Base-by-base conservation (phyloP, 2,329 filamentous ascomycete genomes). In the Pyricularia grisea region DNA sequence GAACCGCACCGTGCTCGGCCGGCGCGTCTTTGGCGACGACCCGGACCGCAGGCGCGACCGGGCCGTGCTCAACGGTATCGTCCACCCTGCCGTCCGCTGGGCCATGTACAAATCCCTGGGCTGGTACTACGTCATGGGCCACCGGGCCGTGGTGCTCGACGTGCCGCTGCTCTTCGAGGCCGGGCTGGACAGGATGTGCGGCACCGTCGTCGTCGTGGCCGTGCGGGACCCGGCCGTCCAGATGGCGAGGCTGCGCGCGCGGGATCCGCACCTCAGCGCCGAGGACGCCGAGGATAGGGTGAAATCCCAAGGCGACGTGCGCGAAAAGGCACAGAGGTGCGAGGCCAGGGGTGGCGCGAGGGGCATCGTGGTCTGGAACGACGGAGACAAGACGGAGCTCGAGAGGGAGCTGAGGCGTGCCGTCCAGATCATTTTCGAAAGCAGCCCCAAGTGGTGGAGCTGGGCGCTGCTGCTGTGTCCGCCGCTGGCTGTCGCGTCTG, bases 91-190 rank as follows among this genome's bases (percentile, higher is more conserved):
- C 0, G 94, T 99, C 61, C 85, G 94, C 60, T 84, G 82, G 76
- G 93, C 92, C 77, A 94, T 97, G 85, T 92, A 93, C 78, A 88
- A 85, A 74, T 83, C 86, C 66, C 86, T 98, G 69, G 76, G 93
- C n/a, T 82, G 83, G 71, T 87, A 87, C 73, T 97, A 97, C 75
- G 69, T 95, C 17, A 80, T 80, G 1, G 94, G 95, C 0, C 78
- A 88, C 76, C 95, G 94, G 93, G 94, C 93, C 0, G 93, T 97
- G 4, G 90, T 99, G 50, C 84, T 98, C 20, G 95, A 99, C 76
- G 90, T 99, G 10, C 95, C 95, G 67, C 82, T 99, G 68, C 84
- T 99, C 61, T 97, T 97, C 74, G 95, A 99, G 83, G 90, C 88
- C 73, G 88, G 89, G 2, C 89, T 97, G 79, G 95, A 99, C 78